These are phyloP conservation scores for Phytophthora colocasiae DNA, from an alignment of 352 stramenopile species.

Conservation along the genomic window DNA sequence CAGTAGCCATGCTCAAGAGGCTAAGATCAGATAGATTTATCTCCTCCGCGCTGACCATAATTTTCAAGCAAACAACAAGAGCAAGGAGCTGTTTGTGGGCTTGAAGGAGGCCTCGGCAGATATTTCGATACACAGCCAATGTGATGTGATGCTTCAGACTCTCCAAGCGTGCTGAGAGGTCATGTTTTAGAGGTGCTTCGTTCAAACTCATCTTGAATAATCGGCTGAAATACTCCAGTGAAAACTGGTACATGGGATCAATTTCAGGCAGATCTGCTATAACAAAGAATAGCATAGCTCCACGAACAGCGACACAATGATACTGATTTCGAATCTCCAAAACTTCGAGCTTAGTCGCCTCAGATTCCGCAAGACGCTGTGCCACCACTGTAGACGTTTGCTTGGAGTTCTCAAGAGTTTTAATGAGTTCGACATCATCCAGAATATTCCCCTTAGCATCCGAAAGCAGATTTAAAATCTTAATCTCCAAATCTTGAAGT, in stretches of 20 bases:
- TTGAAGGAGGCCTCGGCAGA: conserved; percentile 76
- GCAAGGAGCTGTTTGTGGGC: conserved; percentile 73
- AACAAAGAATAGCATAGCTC: conserved; percentile 77
- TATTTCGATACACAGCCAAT: conserved; percentile 70
- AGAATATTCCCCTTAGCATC: conserved; percentile 91
- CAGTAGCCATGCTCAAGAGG: conserved; percentile 38
- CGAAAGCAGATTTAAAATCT: conserved; percentile 89
- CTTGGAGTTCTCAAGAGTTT: conserved; percentile 71
- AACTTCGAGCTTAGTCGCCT: conserved; percentile 67
- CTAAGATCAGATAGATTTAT: conserved; percentile 45
- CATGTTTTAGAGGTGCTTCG: conserved; percentile 34
- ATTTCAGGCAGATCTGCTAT: conserved; percentile 63
- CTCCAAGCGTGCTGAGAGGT: conserved; percentile 45
- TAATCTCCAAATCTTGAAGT: conserved; percentile 92
- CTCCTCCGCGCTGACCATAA: conserved; percentile 54
- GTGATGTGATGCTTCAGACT: conserved; percentile 57
- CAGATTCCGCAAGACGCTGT: conserved; percentile 60
- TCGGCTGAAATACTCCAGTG: conserved; percentile 72
- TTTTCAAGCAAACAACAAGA: conserved; percentile 58
- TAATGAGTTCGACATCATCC: conserved; percentile 89
- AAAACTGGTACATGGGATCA: conserved; percentile 87
- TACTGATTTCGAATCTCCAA: conserved; percentile 75
- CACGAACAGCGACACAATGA: conserved; percentile 52
- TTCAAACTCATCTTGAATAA: conserved; percentile 72
- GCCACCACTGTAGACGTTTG: conserved; percentile 66